phyloP scores from a whole-genome alignment of 805 yeast species.

The Barnettozyma sp. region DNA sequence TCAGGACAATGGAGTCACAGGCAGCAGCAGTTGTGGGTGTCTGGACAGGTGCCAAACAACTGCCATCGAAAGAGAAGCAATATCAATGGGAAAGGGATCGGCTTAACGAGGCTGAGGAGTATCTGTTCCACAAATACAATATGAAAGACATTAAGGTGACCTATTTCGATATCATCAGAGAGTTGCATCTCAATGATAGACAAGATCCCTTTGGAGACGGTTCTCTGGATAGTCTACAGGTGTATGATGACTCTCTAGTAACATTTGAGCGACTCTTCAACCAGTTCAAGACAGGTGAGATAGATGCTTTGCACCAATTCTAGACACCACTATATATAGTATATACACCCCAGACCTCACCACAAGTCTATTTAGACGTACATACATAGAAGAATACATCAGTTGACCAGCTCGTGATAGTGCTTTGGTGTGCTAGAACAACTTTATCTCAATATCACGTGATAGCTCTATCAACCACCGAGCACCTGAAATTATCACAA shows the following conservation, averaged over 20 bases:
- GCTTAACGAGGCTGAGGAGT: slow-evolving; percentile 19
- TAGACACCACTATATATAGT: too few relatives aligned
- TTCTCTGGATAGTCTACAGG: slow-evolving; percentile 12
- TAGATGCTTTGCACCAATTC: slow-evolving; percentile 13
- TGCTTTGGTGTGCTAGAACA: too few relatives aligned
- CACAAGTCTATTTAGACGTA: too few relatives aligned
- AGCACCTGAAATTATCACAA: too few relatives aligned
- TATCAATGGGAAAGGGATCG: slow-evolving; percentile 28
- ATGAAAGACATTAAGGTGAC: slow-evolving; percentile 24
- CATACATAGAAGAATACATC: too few relatives aligned
- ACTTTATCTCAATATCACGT: too few relatives aligned
- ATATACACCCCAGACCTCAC: too few relatives aligned
- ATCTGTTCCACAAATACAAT: slow-evolving; percentile 32
- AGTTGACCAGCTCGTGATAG: too few relatives aligned
- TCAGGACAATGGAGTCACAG: slow-evolving; percentile 43
- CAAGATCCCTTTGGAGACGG: slow-evolving; percentile 27
- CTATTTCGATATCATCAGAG: slow-evolving; percentile 26
- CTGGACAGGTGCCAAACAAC: slow-evolving; percentile 36
- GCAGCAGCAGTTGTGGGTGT: slow-evolving; percentile 55
- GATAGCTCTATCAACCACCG: too few relatives aligned
- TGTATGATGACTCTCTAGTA: slow-evolving; percentile 13
- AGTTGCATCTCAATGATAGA: slow-evolving; percentile 27
- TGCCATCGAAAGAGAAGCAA: slow-evolving; percentile 39
- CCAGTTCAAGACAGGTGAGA: slow-evolving; percentile 15
- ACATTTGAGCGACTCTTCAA: slow-evolving; percentile 20